These are phyloP conservation scores for Zea luxurians DNA, from an alignment of 176 grass and related monocot species.

Conservation along the genomic window DNA sequence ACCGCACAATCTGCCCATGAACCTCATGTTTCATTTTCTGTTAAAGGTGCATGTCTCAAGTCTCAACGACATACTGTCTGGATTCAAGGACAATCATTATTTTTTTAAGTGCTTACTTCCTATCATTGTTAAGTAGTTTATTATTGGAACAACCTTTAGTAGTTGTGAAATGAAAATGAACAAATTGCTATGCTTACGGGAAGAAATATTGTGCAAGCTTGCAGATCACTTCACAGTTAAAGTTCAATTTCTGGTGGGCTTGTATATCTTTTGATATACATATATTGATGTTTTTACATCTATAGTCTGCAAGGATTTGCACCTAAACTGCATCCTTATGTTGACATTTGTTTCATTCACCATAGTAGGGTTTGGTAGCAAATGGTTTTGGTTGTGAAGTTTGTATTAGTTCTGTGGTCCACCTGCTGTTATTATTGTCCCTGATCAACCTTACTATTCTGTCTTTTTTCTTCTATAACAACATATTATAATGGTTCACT, in stretches of 20 bases:
- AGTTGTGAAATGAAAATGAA: neutral
- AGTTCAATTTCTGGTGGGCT: conserved; percentile 1
- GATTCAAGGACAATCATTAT: neutral
- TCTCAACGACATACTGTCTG: conserved; percentile 18
- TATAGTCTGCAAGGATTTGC: conserved; percentile 15
- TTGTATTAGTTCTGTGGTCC: conserved; percentile 17
- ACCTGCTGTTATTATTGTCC: conserved; percentile 13
- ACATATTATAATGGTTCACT: conserved; percentile 16
- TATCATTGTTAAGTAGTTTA: neutral
- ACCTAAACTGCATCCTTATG: conserved; percentile 26
- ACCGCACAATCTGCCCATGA: conserved; percentile 44
- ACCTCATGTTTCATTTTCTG: conserved; percentile 69
- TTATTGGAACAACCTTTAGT: neutral
- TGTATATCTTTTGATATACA: neutral
- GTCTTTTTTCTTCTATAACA: conserved; percentile 8
- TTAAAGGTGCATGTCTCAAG: conserved; percentile 52
- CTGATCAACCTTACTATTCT: conserved; percentile 25
- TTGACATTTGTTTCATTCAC: conserved; percentile 17
- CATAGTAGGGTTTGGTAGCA: conserved; percentile 10
- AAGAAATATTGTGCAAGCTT: conserved; percentile 19
- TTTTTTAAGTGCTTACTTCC: conserved; percentile 10
- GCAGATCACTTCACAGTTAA: conserved; percentile 15
- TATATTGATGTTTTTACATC: conserved; percentile 4
- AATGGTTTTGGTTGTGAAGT: conserved; percentile 32
- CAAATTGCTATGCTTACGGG: conserved; percentile 1